These are phyloP conservation scores for Lodderomyces elongisporus DNA, from an alignment of 1,139 yeast genomes.

Conservation along the genomic window DNA sequence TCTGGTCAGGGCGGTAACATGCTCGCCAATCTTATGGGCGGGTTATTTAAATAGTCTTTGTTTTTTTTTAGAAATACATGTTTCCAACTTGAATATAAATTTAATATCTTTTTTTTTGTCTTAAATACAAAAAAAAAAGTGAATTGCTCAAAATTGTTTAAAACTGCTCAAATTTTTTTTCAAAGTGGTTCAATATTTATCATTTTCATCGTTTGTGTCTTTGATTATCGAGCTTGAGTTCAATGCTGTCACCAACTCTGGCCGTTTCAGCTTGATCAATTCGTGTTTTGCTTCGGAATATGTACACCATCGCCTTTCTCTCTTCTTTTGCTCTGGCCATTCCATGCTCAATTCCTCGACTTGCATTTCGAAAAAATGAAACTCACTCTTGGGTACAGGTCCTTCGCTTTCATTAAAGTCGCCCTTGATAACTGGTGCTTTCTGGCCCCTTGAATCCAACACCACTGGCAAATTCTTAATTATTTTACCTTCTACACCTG, in stretches of 20 bases:
- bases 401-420: slow-evolving; percentile 38
- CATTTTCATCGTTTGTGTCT: slow-evolving; percentile 18
- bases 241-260: slow-evolving; percentile 65
- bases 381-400: slow-evolving; percentile 65
- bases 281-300: slow-evolving; percentile 70
- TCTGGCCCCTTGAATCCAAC: slow-evolving; percentile 62
- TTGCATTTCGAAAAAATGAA: slow-evolving; percentile 75
- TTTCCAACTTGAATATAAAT: too few relatives aligned
- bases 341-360: slow-evolving; percentile 49
- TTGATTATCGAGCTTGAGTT: slow-evolving; percentile 45
- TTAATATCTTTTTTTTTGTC: too few relatives aligned
- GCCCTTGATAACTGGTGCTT: slow-evolving; percentile 46
- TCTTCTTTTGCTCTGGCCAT: slow-evolving; percentile 69
- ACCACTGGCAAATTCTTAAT: slow-evolving; percentile 55
- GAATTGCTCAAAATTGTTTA: neutral
- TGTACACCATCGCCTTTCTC: slow-evolving; percentile 72
- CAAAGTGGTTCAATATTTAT: slow-evolving; percentile 7
- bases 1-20: slow-evolving; percentile 58
- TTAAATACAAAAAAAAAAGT: slow-evolving; percentile 2
- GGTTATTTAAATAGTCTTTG: slow-evolving; percentile 51
- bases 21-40: slow-evolving; percentile 84
- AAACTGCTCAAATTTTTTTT: too few relatives aligned
- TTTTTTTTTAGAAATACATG: too few relatives aligned
- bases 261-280: slow-evolving; percentile 53
- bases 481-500: slow-evolving; percentile 75